Evolutionary conservation across 495 filamentous ascomycete genomes (phyloP).

Genomic region (Penicilliopsis zonata): DNA sequence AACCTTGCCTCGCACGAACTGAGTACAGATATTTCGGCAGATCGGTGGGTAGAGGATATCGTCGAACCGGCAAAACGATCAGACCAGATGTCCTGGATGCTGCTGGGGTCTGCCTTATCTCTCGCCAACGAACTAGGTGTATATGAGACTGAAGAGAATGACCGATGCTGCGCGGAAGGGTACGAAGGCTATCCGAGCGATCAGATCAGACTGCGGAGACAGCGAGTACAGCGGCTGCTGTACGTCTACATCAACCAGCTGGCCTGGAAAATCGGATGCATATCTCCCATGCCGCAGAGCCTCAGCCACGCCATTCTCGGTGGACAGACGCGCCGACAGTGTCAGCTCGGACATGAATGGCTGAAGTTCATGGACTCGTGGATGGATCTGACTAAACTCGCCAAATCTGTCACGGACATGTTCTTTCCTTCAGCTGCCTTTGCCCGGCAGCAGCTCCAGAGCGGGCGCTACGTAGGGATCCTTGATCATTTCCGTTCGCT

Average conservation of each 20-base stretch:
- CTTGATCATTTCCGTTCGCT: conserved; percentile 40
- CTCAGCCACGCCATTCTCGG: conserved; percentile 28
- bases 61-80: conserved; percentile 40
- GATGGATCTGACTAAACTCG: conserved; percentile 42
- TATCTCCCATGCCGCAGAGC: conserved; percentile 41
- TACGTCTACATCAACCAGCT: conserved; percentile 44
- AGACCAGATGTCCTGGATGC: conserved; percentile 48
- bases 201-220: conserved; percentile 27
- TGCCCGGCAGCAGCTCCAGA: conserved; percentile 38
- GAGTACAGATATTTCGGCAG: conserved; percentile 12
- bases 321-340: conserved; percentile 18
- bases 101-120: conserved; percentile 38
- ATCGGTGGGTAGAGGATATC: conserved; percentile 33
- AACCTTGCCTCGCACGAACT: conserved; percentile 9
- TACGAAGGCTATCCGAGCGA: conserved; percentile 19
- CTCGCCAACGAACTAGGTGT: conserved; percentile 39
- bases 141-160: conserved; percentile 30
- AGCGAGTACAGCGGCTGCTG: conserved; percentile 33
- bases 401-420: conserved; percentile 41
- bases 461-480: conserved; percentile 39
- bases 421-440: conserved; percentile 40
- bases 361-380: conserved; percentile 36
- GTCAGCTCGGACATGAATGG: conserved; percentile 25
- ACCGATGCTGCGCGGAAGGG: conserved; percentile 5
- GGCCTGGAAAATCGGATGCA: conserved; percentile 39